Evolutionary conservation across 768 basidiomycete genomes (phyloP).

Genomic region (Hysterangium stoloniferum): DNA sequence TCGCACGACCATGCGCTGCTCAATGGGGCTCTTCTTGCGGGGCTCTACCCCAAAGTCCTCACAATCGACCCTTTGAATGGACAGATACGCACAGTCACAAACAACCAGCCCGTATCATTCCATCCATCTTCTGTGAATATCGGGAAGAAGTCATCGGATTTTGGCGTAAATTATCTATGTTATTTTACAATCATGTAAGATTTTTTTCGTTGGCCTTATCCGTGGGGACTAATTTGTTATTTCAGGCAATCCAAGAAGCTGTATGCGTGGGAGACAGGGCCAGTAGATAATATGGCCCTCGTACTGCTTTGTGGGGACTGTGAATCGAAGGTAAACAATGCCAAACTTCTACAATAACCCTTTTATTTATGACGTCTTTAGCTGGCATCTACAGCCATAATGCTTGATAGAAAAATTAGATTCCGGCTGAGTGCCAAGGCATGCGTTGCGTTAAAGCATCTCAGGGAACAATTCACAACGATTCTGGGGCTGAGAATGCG

Average conservation of each 20-base stretch:
- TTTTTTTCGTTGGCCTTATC: not conserved
- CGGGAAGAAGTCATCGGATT: conserved; percentile 53
- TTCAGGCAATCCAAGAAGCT: conserved; percentile 87
- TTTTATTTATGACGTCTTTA: conserved; percentile 26
- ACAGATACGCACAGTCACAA: conserved; percentile 71
- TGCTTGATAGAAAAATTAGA: conserved; percentile 81
- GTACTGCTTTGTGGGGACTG: conserved; percentile 82
- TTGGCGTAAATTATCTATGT: conserved; percentile 63
- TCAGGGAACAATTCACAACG: conserved; percentile 55
- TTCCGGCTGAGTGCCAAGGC: conserved; percentile 64
- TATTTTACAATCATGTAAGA: conserved; percentile 87
- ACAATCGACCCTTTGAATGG: conserved; percentile 49
- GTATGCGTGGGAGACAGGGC: conserved; percentile 90
- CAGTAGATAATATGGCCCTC: conserved; percentile 76
- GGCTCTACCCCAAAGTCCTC: conserved; percentile 88
- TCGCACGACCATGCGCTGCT: conserved; percentile 57
- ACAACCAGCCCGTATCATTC: conserved; percentile 70
- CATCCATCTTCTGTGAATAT: conserved; percentile 95
- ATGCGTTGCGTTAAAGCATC: conserved; percentile 69
- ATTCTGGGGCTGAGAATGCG: conserved; percentile 63
- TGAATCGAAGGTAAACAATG: conserved; percentile 64
- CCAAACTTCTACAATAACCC: not conserved
- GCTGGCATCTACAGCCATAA: conserved; percentile 62
- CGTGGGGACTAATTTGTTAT: conserved; percentile 15
- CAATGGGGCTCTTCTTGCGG: conserved; percentile 76